Evolutionary conservation across 176 grass and related monocot genomes (phyloP).

Genomic region (Cocos nucifera): DNA sequence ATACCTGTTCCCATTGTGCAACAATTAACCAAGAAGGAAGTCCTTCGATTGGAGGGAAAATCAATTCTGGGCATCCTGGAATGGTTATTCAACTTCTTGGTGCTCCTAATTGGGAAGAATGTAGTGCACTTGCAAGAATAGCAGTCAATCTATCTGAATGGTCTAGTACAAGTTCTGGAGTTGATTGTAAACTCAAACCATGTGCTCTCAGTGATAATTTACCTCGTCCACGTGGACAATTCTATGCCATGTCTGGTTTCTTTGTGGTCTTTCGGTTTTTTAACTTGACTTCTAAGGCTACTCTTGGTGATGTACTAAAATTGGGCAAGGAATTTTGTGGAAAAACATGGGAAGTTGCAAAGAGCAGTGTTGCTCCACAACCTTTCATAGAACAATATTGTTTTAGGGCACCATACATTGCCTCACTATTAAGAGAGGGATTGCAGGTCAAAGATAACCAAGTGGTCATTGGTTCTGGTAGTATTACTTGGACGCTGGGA

Average conservation of each 20-base stretch:
- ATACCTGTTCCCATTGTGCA: slow-evolving; percentile 64
- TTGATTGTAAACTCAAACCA: slow-evolving; percentile 68
- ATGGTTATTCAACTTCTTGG: slow-evolving; percentile 65
- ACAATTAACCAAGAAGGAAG: slow-evolving; percentile 54
- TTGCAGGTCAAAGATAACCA: slow-evolving; percentile 78
- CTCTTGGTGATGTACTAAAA: slow-evolving; percentile 63
- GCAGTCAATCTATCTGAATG: slow-evolving; percentile 77
- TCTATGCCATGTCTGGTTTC: slow-evolving; percentile 93
- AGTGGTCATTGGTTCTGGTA: slow-evolving; percentile 77
- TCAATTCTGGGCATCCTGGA: slow-evolving; percentile 39
- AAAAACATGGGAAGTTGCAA: slow-evolving; percentile 83
- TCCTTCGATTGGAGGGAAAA: slow-evolving; percentile 44
- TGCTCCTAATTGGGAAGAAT: slow-evolving; percentile 76
- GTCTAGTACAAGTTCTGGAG: slow-evolving; percentile 49
- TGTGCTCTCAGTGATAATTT: slow-evolving; percentile 62
- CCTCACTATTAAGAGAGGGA: slow-evolving; percentile 80
- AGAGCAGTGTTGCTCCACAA: slow-evolving; percentile 75
- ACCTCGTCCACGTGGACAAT: slow-evolving; percentile 64
- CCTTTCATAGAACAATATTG: slow-evolving; percentile 96
- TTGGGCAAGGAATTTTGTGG: slow-evolving; percentile 74
- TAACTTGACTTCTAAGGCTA: slow-evolving; percentile 72
- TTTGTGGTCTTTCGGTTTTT: slow-evolving; percentile 97
- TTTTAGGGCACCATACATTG: slow-evolving; percentile 86
- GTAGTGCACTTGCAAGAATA: slow-evolving; percentile 62
- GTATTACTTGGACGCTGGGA: slow-evolving; percentile 88